Conservation (phyloP, 2,329 filamentous ascomycete genomes). For the Alternaria sp. region DNA sequence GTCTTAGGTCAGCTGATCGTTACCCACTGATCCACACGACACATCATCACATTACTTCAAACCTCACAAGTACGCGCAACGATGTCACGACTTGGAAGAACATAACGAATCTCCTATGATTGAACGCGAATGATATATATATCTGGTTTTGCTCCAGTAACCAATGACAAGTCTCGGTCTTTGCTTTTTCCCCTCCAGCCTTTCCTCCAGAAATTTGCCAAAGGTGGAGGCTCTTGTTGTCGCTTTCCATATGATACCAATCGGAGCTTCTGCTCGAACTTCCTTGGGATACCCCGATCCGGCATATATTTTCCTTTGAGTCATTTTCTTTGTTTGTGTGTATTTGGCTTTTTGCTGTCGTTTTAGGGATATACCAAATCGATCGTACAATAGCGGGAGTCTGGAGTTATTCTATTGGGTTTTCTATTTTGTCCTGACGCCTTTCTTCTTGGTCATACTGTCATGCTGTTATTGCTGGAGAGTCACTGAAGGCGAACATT, state of each 20-base stretch:
- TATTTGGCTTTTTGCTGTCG: conserved; percentile 4
- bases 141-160: conserved; percentile 20
- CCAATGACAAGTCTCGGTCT: conserved; percentile 24
- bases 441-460: background rate
- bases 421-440: background rate
- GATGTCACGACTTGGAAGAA: conserved; percentile 35
- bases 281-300: conserved; percentile 19
- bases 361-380: conserved; percentile 40
- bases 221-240: conserved; percentile 35
- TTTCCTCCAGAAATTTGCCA: conserved; percentile 13
- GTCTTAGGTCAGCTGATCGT: conserved; percentile 18
- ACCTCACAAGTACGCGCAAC: conserved; percentile 16
- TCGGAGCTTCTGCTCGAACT: conserved; percentile 34
- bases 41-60: conserved; percentile 15
- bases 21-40: background rate
- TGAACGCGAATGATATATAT: conserved; percentile 21
- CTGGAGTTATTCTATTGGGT: conserved; percentile 4
- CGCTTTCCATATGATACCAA: conserved; percentile 44
- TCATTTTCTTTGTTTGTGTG: conserved; percentile 13
- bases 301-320: conserved; percentile 9
- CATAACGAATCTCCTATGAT: conserved; percentile 31
- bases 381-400: conserved; percentile 38
- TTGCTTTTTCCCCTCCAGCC: conserved; percentile 2
- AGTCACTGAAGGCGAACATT: conserved; percentile 3
- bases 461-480: conserved; percentile 4